phyloP scores from a whole-genome alignment of 139 green algal species.

The Coccomyxa sp. region DNA sequence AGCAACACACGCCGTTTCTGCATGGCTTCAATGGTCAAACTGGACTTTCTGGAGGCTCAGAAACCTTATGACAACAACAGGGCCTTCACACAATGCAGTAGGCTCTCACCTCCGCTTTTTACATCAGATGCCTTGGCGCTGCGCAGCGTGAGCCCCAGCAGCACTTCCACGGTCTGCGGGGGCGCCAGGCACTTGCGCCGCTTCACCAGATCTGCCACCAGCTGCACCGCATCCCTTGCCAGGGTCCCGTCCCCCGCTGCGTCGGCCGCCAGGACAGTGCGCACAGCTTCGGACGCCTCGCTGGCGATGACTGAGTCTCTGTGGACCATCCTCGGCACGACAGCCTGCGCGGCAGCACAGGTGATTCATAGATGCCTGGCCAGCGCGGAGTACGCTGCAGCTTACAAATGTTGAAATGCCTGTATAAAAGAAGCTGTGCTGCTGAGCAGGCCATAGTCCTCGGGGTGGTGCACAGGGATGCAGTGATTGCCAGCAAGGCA shows the following conservation, averaged over 20 bases:
- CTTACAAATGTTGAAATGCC: no score
- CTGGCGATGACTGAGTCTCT: constrained; percentile 33
- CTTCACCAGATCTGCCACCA: constrained; percentile 85
- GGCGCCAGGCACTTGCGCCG: constrained; percentile 41
- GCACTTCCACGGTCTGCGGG: constrained; percentile 39
- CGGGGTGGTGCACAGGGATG: no score
- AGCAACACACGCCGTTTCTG: no score
- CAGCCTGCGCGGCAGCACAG: constrained; percentile 40
- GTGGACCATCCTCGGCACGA: constrained; percentile 64
- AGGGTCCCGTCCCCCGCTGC: constrained; percentile 34
- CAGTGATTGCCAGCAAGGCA: no score
- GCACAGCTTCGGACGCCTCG: neutral
- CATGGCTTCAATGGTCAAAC: no score
- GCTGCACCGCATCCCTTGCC: constrained; percentile 71
- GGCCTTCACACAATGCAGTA: neutral
- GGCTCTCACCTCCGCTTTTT: neutral
- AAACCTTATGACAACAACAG: no score
- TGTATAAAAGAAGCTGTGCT: no score
- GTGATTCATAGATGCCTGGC: no score
- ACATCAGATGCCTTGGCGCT: constrained; percentile 21
- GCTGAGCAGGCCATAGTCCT: no score
- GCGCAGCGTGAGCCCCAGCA: constrained; percentile 51
- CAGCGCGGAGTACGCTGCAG: no score
- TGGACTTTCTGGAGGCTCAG: no score
- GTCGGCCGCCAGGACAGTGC: constrained; percentile 19